Percentiles rank a stretch among this genome's conserved stretches.
Evolutionary conservation across 2,329 filamentous ascomycete species (phyloP).

Genomic region (Sporothrix pseudoabietina): DNA sequence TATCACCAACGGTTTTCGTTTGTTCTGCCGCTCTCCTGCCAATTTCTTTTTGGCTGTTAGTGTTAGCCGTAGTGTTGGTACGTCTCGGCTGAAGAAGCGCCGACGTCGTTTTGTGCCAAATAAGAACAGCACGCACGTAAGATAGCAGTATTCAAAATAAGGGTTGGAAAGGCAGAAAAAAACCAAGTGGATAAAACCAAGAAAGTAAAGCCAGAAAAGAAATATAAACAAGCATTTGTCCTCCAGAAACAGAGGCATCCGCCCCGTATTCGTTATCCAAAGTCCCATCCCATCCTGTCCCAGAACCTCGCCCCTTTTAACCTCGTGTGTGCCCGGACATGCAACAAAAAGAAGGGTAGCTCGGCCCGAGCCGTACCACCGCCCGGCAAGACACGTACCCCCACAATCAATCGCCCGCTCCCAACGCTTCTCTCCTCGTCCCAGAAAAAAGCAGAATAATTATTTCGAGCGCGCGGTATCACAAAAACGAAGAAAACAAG

Average conservation of each 20-base stretch:
- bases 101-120: not conserved
- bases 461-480: conserved; percentile 30
- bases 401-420: not conserved
- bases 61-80: not conserved
- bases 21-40: not conserved
- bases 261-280: conserved; percentile 15
- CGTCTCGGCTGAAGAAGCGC: not conserved
- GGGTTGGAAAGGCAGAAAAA: not conserved
- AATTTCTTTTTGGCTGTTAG: not conserved
- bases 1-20: conserved; percentile 20
- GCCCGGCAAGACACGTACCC: not conserved
- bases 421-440: not conserved
- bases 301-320: conserved; percentile 5
- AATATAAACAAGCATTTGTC: conserved; percentile 17
- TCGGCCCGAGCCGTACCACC: not conserved
- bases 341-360: not conserved
- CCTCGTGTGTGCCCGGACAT: conserved; percentile 13
- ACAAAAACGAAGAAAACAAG: conserved; percentile 17
- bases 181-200: conserved; percentile 15
- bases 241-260: conserved; percentile 15
- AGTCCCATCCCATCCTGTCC: not conserved
- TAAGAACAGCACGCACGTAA: not conserved
- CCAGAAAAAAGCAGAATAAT: not conserved
- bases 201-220: conserved; percentile 1
- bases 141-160: not conserved